Conservation (phyloP, 1,284 basidiomycete species). For the Rugiboletus extremiorientalis region DNA sequence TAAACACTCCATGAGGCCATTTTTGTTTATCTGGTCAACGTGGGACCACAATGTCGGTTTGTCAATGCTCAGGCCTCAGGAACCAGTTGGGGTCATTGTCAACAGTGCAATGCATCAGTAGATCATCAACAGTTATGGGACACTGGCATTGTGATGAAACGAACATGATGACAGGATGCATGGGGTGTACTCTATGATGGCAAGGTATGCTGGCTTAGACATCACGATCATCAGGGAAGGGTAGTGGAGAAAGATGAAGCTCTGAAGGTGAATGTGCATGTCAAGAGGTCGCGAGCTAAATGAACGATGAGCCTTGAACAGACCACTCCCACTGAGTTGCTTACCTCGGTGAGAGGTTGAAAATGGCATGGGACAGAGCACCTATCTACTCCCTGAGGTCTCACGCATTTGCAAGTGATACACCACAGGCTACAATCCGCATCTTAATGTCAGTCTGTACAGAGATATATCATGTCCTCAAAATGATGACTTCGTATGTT, state of each 20-base stretch:
- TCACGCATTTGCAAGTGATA: slow-evolving; percentile 92
- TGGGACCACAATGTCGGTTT: slow-evolving; percentile 84
- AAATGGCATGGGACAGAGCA: slow-evolving; percentile 87
- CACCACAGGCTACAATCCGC: slow-evolving; percentile 90
- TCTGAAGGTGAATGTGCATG: slow-evolving; percentile 97
- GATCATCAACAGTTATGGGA: slow-evolving; percentile 88
- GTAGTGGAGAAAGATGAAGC: slow-evolving; percentile 95
- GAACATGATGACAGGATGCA: slow-evolving; percentile 89
- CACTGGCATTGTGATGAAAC: slow-evolving; percentile 95
- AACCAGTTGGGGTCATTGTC: slow-evolving; percentile 87
- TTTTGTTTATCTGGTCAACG: slow-evolving; percentile 82
- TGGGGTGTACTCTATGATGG: slow-evolving; percentile 87
- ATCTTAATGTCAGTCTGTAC: slow-evolving; percentile 93
- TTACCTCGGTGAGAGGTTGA: slow-evolving; percentile 95
- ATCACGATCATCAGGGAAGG: slow-evolving; percentile 98
- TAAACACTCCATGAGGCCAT: slow-evolving; percentile 77
- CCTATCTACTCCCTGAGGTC: slow-evolving; percentile 99
- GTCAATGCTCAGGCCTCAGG: slow-evolving; percentile 91
- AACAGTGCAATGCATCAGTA: slow-evolving; percentile 86
- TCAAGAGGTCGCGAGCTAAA: slow-evolving; percentile 88
- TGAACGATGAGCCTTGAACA: slow-evolving; percentile 4
- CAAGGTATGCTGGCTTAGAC: slow-evolving; percentile 97
- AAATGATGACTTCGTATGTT: slow-evolving; percentile 95
- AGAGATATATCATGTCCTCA: slow-evolving; percentile 91
- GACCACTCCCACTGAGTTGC: slow-evolving; percentile 11